phyloP scores from a whole-genome alignment of 2,329 filamentous ascomycete species.

The Aspergillus clavatus region DNA sequence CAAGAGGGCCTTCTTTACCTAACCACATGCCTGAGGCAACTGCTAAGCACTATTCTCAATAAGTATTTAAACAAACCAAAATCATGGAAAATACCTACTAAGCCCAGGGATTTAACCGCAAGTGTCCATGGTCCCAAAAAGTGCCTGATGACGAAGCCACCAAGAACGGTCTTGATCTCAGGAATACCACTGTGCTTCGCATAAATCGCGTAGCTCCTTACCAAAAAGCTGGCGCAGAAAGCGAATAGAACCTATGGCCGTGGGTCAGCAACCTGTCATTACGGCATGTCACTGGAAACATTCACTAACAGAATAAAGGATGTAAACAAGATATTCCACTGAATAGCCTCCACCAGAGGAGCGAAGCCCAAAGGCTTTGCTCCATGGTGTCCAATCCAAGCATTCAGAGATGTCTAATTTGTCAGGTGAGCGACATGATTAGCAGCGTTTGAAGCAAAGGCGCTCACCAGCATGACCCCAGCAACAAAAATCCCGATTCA shows the following conservation, averaged over 20 bases:
- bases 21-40: slow-evolving; percentile 95
- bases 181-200: slow-evolving; percentile 94
- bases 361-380: slow-evolving; percentile 62
- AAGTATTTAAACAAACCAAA: slow-evolving; percentile 7
- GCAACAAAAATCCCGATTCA: slow-evolving; percentile 90
- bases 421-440: slow-evolving; percentile 5
- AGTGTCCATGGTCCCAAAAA: slow-evolving; percentile 88
- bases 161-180: slow-evolving; percentile 93
- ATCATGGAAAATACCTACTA: slow-evolving; percentile 51
- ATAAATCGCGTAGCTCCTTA: slow-evolving; percentile 78
- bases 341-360: slow-evolving; percentile 69
- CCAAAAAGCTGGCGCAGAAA: slow-evolving; percentile 68
- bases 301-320: slow-evolving; percentile 67
- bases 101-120: slow-evolving; percentile 79
- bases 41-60: slow-evolving; percentile 65
- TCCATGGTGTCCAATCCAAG: slow-evolving; percentile 82
- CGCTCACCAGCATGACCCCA: slow-evolving; percentile 71
- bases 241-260: slow-evolving; percentile 66
- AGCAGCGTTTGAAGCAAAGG: slow-evolving; percentile 5
- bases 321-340: slow-evolving; percentile 81
- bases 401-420: slow-evolving; percentile 66
- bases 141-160: slow-evolving; percentile 83
- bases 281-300: neutral
- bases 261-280: slow-evolving; percentile 18
- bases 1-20: slow-evolving; percentile 90